Evolutionary conservation across 108 stramenopile species (phyloP).

Genomic region (Cyclotella baltica): DNA sequence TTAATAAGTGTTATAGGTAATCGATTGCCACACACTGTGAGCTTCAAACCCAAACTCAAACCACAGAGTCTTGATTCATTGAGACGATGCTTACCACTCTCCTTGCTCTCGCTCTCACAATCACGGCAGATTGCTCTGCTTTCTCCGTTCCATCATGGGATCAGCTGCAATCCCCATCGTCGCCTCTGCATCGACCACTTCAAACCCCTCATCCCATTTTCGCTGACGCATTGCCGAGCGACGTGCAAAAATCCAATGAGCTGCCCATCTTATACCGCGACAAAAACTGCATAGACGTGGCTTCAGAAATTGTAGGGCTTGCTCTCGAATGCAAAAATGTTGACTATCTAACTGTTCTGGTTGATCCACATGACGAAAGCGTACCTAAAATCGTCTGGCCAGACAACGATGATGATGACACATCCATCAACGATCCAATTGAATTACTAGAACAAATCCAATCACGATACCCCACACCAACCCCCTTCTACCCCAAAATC

Average conservation of each 20-base stretch:
- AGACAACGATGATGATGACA: neutral
- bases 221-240: conserved; percentile 13
- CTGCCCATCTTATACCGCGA: conserved; percentile 43
- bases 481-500: conserved; percentile 38
- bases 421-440: conserved; percentile 27
- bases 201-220: conserved; percentile 24
- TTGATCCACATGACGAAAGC: conserved; percentile 13
- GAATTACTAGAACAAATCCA: conserved; percentile 49
- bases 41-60: too few relatives aligned
- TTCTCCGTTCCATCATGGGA: conserved; percentile 18
- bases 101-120: neutral
- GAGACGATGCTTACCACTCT: too few relatives aligned
- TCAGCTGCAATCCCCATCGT: conserved; percentile 19
- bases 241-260: neutral
- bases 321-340: conserved; percentile 47
- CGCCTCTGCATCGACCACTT: conserved; percentile 3
- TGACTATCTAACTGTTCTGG: conserved; percentile 37
- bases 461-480: conserved; percentile 21
- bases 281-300: conserved; percentile 33
- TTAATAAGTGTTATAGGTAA: too few relatives aligned
- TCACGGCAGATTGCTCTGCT: neutral
- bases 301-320: conserved; percentile 37
- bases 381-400: conserved; percentile 30
- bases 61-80: too few relatives aligned
- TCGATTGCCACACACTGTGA: too few relatives aligned